Evolutionary conservation across 176 grass and related monocot genomes (phyloP).

Genomic region (Panicum miliaceum): DNA sequence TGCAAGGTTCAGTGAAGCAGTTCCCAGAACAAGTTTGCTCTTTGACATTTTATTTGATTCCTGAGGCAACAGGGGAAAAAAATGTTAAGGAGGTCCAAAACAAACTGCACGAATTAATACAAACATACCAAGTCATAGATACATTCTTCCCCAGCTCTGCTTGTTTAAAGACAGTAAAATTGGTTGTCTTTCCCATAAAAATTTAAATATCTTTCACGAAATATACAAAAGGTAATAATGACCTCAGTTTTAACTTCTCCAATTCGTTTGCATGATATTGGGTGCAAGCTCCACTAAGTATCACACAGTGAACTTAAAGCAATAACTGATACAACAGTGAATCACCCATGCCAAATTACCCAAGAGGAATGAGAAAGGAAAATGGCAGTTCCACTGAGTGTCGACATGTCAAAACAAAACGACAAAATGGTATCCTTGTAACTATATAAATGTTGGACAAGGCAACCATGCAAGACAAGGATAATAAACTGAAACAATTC

Average conservation of each 20-base stretch:
- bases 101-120: constrained; percentile 30
- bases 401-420: constrained; percentile 10
- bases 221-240: neutral
- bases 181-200: neutral
- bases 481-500: constrained; percentile 35
- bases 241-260: constrained; percentile 3
- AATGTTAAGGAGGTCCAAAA: constrained; percentile 28
- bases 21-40: constrained; percentile 72
- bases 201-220: neutral
- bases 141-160: neutral
- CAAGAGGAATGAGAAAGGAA: neutral
- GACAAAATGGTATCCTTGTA: neutral
- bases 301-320: neutral
- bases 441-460: constrained; percentile 1
- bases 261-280: neutral
- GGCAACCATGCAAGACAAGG: constrained; percentile 30
- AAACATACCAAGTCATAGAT: constrained; percentile 1
- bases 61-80: constrained; percentile 32
- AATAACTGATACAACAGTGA: neutral
- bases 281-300: constrained; percentile 3
- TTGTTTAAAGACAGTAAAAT: neutral
- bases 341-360: neutral
- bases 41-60: constrained; percentile 67
- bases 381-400: constrained; percentile 6
- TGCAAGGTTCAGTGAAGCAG: constrained; percentile 72